A percentile compares a stretch with the other conserved stretches of the same genome.
Evolutionary conservation across 2,329 filamentous ascomycete species (phyloP).

Genomic region (Verticillium isaacii): DNA sequence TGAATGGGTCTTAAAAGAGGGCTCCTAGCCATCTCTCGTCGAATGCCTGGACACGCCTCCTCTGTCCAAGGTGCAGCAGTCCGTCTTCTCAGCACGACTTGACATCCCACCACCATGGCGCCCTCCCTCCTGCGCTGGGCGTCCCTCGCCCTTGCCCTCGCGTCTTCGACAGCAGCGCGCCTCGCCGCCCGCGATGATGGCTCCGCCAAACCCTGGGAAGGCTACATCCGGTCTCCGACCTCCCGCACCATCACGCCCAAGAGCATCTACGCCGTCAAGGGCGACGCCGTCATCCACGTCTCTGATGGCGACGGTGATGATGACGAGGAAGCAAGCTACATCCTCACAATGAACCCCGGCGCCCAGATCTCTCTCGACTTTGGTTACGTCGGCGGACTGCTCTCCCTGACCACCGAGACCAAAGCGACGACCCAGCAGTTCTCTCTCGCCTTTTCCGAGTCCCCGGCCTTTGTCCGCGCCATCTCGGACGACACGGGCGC

Average conservation of each 20-base stretch:
- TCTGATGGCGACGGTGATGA: background rate
- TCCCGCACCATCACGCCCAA: slow-evolving; percentile 7
- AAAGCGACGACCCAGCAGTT: slow-evolving; percentile 8
- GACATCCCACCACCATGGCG: slow-evolving; percentile 1
- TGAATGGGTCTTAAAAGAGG: too few species aligned
- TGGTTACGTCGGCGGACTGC: slow-evolving; percentile 12
- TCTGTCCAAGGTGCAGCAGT: background rate
- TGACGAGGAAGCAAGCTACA: background rate
- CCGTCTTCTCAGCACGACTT: background rate
- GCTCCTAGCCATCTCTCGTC: too few species aligned
- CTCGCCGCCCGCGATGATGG: background rate
- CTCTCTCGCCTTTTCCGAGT: slow-evolving; percentile 18
- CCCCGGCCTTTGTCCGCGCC: slow-evolving; percentile 14
- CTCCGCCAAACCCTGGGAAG: slow-evolving; percentile 6
- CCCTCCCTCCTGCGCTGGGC: slow-evolving; percentile 1
- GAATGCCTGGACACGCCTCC: too few species aligned
- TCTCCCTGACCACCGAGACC: slow-evolving; percentile 7
- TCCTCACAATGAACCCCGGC: slow-evolving; percentile 2
- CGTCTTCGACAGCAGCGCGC: background rate
- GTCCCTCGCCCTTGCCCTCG: background rate
- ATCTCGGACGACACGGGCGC: slow-evolving; percentile 19
- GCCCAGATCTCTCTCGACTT: slow-evolving; percentile 13
- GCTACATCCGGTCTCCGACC: slow-evolving; percentile 6
- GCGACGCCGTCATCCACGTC: slow-evolving; percentile 3
- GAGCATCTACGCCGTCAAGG: slow-evolving; percentile 6